Percentiles rank a stretch among this genome's conserved stretches.
phyloP scores from a whole-genome alignment of 371 early-diverging fungal genomes.

The Lichtheimia hyalospora region DNA sequence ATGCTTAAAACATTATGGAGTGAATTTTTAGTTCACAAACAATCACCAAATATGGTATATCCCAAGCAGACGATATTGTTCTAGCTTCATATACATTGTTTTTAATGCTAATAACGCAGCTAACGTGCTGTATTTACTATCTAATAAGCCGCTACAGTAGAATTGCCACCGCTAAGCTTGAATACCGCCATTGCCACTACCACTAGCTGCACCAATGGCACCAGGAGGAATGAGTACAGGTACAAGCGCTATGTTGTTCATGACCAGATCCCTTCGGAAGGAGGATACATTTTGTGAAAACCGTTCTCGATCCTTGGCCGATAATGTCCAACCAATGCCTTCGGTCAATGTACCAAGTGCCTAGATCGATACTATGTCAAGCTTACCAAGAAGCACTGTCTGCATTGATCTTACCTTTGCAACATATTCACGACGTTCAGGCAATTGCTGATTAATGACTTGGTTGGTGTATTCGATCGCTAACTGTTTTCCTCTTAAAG shows the following conservation, averaged over 20 bases:
- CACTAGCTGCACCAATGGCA: no score
- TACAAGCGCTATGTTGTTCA: conserved; percentile 54
- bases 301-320: conserved; percentile 69
- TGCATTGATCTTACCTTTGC: conserved; percentile 46
- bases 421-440: conserved; percentile 69
- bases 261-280: conserved; percentile 62
- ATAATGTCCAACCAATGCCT: conserved; percentile 64
- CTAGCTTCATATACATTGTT: not conserved
- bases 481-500: conserved; percentile 34
- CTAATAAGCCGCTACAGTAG: conserved; percentile 1
- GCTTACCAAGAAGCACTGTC: no score
- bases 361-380: conserved; percentile 13
- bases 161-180: not conserved
- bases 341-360: conserved; percentile 64
- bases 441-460: conserved; percentile 71
- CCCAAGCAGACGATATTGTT: not conserved
- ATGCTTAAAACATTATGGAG: no score
- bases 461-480: conserved; percentile 64
- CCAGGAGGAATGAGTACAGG: conserved; percentile 13
- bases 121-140: not conserved
- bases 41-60: no score
- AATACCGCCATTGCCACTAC: no score
- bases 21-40: no score
- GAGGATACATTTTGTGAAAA: conserved; percentile 78
- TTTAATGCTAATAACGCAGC: no score